Evolutionary conservation across 805 yeast species (phyloP).

Genomic region (Wickerhamiella dianesei): DNA sequence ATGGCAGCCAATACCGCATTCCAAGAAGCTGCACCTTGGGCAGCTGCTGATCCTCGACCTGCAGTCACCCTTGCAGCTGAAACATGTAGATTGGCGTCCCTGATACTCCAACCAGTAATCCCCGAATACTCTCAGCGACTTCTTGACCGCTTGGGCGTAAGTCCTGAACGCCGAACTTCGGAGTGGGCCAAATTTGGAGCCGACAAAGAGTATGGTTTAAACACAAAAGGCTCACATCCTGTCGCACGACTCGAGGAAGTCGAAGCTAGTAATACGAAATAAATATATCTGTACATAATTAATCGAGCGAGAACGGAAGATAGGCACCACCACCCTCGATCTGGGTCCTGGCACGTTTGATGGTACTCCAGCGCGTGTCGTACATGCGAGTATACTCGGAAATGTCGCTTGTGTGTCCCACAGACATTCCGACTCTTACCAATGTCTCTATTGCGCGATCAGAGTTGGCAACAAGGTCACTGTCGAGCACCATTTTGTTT

Average conservation of each 20-base stretch:
- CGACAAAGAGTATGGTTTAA: conserved; percentile 50
- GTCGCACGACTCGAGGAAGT: conserved; percentile 15
- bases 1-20: conserved; percentile 47
- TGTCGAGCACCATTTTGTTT: conserved; percentile 39
- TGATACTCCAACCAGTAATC: conserved; percentile 57
- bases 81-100: conserved; percentile 49
- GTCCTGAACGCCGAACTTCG: conserved; percentile 28
- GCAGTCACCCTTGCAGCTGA: conserved; percentile 59
- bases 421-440: conserved; percentile 79
- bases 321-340: conserved; percentile 22
- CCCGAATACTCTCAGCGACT: conserved; percentile 48
- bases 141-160: conserved; percentile 52
- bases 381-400: conserved; percentile 18
- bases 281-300: not conserved
- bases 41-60: conserved; percentile 20
- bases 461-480: conserved; percentile 61
- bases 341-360: conserved; percentile 17
- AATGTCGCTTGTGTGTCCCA: conserved; percentile 45
- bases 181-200: conserved; percentile 39
- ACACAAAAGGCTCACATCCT: conserved; percentile 32
- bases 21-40: conserved; percentile 70
- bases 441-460: conserved; percentile 55
- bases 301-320: conserved; percentile 21
- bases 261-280: not conserved
- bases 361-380: conserved; percentile 18